Base-by-base conservation (phyloP, 2,329 filamentous ascomycete species). In the Apiospora arundinis region DNA sequence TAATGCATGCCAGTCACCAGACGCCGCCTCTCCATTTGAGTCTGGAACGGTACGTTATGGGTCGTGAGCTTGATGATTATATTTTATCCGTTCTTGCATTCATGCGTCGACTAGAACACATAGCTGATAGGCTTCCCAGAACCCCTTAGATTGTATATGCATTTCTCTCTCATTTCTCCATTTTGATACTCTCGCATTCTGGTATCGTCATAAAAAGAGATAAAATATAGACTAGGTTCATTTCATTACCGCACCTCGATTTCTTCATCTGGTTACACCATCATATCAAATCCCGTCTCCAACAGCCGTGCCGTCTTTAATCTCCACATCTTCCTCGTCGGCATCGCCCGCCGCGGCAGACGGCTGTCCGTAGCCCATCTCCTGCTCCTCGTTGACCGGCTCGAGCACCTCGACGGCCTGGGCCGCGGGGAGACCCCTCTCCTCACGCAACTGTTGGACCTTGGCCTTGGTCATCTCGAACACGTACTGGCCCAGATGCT, bases 401-500 rank as follows among this genome's bases (percentile, higher is more conserved):
- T 79, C 79, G n/a, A 77, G 23, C 12, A 67, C 69, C 25, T 70
- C 69, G 7, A 68, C 68, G n/a, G 74, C 74, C 28, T 72, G 70
- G 44, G 72, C 70, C n/a, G 72, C 76, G 14, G 76, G 74, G 65
- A 81, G 71, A 9, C 80, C 80, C 28, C 78, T 79, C 68, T 83
- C 85, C 12, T 77, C 81, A 68, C 84, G 82, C 65, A 90, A 74
- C 77, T 89, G 86, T 77, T 85, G 81, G 46, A 89, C 74, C 77
- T 82, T 86, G 1, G 87, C 89, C 66, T 92, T 89, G 4, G 95
- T 97, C 94, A 99, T 99, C 81, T 99, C 94, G 80, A 90, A 97
- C 28, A 99, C 95, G 81, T 98, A 99, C 82, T 97, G 93, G 0
- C 96, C 96, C 46, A 99, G 82, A 83, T 99, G 96, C 84, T 99